phyloP scores from a whole-genome alignment of 31 red algal species.

The Asparagopsis taxiformis region DNA sequence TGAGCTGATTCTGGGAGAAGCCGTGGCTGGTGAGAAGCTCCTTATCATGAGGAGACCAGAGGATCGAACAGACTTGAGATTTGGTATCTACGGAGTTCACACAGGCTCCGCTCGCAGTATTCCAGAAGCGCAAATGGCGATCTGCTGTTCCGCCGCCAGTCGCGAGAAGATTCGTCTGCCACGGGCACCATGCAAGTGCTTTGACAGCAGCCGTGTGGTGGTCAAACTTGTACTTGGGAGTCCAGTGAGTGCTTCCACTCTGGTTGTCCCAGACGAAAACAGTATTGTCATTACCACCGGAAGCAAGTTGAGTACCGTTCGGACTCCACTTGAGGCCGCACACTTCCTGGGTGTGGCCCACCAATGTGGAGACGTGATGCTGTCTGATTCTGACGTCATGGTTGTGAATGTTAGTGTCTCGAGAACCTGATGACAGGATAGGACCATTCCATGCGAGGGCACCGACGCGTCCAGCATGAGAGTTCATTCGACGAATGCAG shows the following conservation, averaged over 20 bases:
- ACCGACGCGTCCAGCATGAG: constrained; percentile 82
- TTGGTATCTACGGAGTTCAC: constrained; percentile 95
- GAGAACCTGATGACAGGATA: constrained; percentile 80
- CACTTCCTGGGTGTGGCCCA: constrained; percentile 90
- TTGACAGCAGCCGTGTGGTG: constrained; percentile 96
- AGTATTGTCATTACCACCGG: constrained; percentile 95
- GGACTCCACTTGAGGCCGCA: constrained; percentile 95
- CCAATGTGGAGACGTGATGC: constrained; percentile 79
- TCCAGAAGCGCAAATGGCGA: constrained; percentile 93
- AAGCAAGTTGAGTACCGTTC: constrained; percentile 87
- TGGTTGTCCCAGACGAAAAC: constrained; percentile 87
- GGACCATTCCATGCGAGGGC: constrained; percentile 95
- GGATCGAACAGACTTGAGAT: constrained; percentile 93
- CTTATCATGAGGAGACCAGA: constrained; percentile 87
- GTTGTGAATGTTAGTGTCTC: constrained; percentile 86
- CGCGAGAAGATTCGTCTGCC: constrained; percentile 91
- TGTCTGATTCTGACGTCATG: constrained; percentile 86
- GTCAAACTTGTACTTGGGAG: constrained; percentile 66
- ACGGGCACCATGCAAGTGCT: constrained; percentile 97
- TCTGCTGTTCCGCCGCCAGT: constrained; percentile 97
- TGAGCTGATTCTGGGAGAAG: constrained; percentile 97
- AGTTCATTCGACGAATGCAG: constrained; percentile 76
- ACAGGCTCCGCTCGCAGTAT: constrained; percentile 78
- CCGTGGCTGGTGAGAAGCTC: constrained; percentile 96
- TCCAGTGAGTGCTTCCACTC: constrained; percentile 8